Evolutionary conservation across 2,329 filamentous ascomycete genomes (phyloP), one percentile per base, ranked within the genome.

Genomic region (Immersiporthe knoxdaviesiana): DNA sequence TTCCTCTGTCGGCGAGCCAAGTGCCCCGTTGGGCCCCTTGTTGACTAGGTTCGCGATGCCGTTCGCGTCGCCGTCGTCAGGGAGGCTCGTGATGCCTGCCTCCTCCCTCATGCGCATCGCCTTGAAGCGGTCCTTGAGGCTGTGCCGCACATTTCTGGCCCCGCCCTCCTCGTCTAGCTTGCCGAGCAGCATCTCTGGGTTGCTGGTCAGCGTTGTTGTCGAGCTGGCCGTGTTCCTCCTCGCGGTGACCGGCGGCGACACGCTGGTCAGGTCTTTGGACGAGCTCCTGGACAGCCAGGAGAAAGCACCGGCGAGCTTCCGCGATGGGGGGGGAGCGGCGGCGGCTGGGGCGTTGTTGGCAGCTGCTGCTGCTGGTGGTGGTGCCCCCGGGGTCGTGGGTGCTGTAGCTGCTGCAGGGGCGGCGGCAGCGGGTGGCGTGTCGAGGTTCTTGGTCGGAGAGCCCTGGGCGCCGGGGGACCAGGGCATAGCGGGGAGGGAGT

Each of bases 241-340:
- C 70, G 85, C 75, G 41, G 85, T 76, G 68, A 73, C 70, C 74
- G 75, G 75, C 52, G 91, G 85, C 7, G 87, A 85, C 16, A 89
- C 75, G 11, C 88, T 84, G 72, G 86, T 85, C 4, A 84, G 82
- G 75, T 90, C 90, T 65, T 81, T 82, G 47, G 85, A 84, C 14
- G 88, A 87, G 77, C 85, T 90, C 73, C 93, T 85, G 41, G 92
- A 93, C 52, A 97, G 85, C 90, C 92, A 95, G 52, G 92, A 88
- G 75, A 97, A 97, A n/a, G 92, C 93, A 74, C 92, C 93, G 11
- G 92, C 94, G 67, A 97, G 87, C 78, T 96, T 97, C 76, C 93
- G 85, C 70, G 86, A 73, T 16, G 83, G 80, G 2, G 84, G 80
- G 27, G 71, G 78, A 72, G 71, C 78, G 72, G 71, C 78, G 52